Conservation (phyloP, 331 rosid species). For the Erythrophleum ivorense region DNA sequence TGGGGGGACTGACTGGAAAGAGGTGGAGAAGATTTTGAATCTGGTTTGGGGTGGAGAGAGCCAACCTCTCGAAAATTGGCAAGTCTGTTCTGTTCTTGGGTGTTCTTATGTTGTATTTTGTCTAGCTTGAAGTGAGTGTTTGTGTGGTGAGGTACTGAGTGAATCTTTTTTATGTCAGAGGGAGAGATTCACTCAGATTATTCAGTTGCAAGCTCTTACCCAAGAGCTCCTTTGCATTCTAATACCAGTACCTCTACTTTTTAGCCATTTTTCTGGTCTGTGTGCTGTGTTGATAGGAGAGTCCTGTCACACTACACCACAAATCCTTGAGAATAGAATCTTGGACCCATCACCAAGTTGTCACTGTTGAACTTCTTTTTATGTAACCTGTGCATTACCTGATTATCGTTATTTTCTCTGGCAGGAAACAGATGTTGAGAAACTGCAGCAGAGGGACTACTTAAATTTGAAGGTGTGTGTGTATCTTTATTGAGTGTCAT, state of each 20-base stretch:
- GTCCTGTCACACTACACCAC: background rate
- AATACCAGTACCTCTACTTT: background rate
- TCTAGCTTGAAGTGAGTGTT: background rate
- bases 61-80: background rate
- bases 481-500: slow-evolving; percentile 29
- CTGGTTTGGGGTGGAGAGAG: background rate
- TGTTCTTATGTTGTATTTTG: background rate
- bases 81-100: background rate
- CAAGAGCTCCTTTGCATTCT: background rate
- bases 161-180: background rate
- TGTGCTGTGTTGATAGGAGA: background rate
- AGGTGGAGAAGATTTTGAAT: background rate
- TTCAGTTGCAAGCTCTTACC: background rate
- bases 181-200: background rate
- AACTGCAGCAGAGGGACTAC: slow-evolving; percentile 97
- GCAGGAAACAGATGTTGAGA: slow-evolving; percentile 97
- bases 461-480: slow-evolving; percentile 76
- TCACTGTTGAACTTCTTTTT: background rate
- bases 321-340: background rate
- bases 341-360: background rate
- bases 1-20: background rate
- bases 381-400: slow-evolving; percentile 34
- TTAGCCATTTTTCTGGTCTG: background rate
- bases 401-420: slow-evolving; percentile 47
- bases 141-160: background rate